Evolutionary conservation across 495 filamentous ascomycete genomes (phyloP), one percentile per base, ranked within the genome.

Genomic region (Glarea lozoyensis): DNA sequence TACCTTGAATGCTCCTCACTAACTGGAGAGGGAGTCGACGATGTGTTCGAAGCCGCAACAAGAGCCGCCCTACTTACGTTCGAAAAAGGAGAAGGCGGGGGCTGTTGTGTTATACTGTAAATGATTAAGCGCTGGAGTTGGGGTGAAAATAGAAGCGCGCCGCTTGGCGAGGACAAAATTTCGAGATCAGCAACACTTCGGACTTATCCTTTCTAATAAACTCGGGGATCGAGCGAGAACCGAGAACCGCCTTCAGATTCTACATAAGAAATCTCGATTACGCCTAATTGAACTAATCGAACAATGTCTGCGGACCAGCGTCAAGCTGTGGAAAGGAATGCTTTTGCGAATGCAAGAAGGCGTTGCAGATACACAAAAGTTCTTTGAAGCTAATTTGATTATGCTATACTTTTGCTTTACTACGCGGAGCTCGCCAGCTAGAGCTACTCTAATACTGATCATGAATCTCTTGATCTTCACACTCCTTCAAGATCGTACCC

Each of bases 1-100:
- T 99, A 99, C 53, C 81, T 99, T 37, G 92, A 99, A 60, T 99
- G 92, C 65, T 96, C 89, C 3, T 90, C 85, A 22, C 64, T 99
- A 51, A 95, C 86, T n/a, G 92, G 92, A 37, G 93, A 99, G 58
- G 92, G 92, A 10, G 92, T 99, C 17, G 92, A 99, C 61, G 92
- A 99, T 64, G 92, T 99, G 10, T 99, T 99, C 57, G 92, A 99
- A 60, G 92, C 92, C 20, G 92, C 92, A 7, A 99, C 92, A 41
- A 75, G 92, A 56, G 90, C 92, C n/a, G 89, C 92, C 20, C 68
- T 99, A 42, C 72, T 95, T 15, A 90, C 80, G 25, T 92, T 93
- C 45, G 90, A 97, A 55, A 90, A 90, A 62, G 78, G 80, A 19
- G 85, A 94, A 61, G 75, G 78, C 40, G 64, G 69, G 35, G 82